Evolutionary conservation across 768 basidiomycete species (phyloP), one percentile per base, ranked within the genome.

Genomic region (Leccinum subgranulosum): DNA sequence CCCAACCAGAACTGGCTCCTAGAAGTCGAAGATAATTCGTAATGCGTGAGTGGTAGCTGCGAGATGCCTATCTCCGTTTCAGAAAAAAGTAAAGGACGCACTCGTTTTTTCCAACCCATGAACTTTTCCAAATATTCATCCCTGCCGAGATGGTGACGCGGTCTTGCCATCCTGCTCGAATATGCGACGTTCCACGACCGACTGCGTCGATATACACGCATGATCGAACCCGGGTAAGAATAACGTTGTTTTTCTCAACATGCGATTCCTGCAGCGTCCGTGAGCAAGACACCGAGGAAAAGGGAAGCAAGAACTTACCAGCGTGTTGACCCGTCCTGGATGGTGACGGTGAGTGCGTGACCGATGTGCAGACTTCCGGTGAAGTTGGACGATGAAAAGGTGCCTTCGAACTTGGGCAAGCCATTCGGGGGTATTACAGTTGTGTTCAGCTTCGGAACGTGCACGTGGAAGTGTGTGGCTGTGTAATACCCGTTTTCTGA

Each of bases 181-280:
- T 29, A 98, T 67, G n/a, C 94, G 82, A 72, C 92, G 94, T 72
- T 98, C 97, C 1, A 98, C 95, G 19, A 98, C 95, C 48, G 91
- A 92, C 74, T 99, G 97, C 0, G 95, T 98, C 0, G 95, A 95
- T 59, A 99, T 98, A 56, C 96, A 94, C 0, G 97, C 97, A 66
- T 99, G 97, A 73, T 99, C 96, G 68, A 95, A 99, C 15, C 97
- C 95, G 0, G 97, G 97, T 2, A 87, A 83, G 67, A 89, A 98
- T 1, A 98, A 78, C 0, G 90, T 88, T 10, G 91, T 92, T 87
- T 91, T 1, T 96, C 94, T 8, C 43, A 89, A 76, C 97, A 98
- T 99, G 39, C 96, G 92, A 71, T 94, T 92, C 93, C 28, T 28
- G 28, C 28, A 28, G 28, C 28, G 27, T 28, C 28, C 28, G 28